Evolutionary conservation across 257 asterid genomes (phyloP), one percentile per base, ranked within the genome.

Genomic region (Handroanthus guayacan): DNA sequence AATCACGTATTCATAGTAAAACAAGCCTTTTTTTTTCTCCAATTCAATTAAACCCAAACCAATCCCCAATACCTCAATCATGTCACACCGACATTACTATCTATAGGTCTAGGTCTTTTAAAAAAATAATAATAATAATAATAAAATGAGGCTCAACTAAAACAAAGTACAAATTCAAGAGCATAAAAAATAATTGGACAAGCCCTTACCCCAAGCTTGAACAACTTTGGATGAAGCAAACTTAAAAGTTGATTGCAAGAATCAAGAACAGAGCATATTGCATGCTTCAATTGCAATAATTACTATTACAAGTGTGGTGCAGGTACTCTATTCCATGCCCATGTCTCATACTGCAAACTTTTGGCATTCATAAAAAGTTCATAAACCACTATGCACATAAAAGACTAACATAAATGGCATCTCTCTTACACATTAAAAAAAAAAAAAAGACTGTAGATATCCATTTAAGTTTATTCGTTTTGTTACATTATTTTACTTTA

Each of bases 221-320:
- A 36, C 66, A 34, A 69, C 63, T 44, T 66, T 66, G 71, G 20
- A 18, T 56, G 18, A 56, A 17, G 36, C 9, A 1, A 62, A 3
- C 6, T 13, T 62, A 17, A 8, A 55, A 20, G 17, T 14, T 14
- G 17, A 68, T 61, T 62, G 34, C 38, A 12, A 70, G 50, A 70
- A 69, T 50, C 5, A 69, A 20, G 20, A 51, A 13, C 47, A 8
- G 52, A 64, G 56, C 34, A 63, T 10, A 66, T 64, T 75, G 79
- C 79, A 75, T 65, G 79, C 79, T 16, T 65, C 73, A 37, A 37
- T 51, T n/a, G 48, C 62, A 75, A 75, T 65, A 50, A 75, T 75
- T 75, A 65, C 58, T 64, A 67, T 54, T 20, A 38, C 66, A 9
- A 68, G 51, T 69, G 37, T 37, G 51, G 10, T 51, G 48, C n/a